Evolutionary conservation across 1,139 yeast genomes (phyloP), one percentile per base, ranked within the genome.

Genomic region (Protomyces lactucae-debilis): DNA sequence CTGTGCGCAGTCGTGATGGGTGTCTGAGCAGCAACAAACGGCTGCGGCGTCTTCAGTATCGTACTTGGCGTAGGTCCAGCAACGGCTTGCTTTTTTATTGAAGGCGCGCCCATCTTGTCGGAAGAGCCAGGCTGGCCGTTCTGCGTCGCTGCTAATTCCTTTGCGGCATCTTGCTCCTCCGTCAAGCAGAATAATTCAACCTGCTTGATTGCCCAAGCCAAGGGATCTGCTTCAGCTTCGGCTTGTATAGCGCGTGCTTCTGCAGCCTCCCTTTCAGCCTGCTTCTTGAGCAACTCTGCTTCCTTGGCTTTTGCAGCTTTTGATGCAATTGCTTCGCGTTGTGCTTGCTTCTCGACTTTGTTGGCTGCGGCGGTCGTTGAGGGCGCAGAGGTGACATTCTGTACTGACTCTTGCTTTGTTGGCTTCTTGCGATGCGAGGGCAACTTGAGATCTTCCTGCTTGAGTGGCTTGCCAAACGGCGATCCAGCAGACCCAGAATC

Each of bases 181-280:
- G 54, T 18, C 35, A 18, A 10, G 52, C 52, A 52, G 21, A 52
- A 59, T n/a, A 51, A 32, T 12, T 39, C 52, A 23, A 59, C 57
- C 45, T 59, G 63, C 45, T 59, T 59, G 40, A 59, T 40, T 5
- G 55, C 63, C 63, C 63, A 59, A 3, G 63, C 63, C 36, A 59
- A 32, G 3, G 63, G 63, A 59, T 59, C 63, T 28, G 63, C 63
- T 48, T 59, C 63, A 3, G 63, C 63, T 32, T 59, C 63, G 10
- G 53, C 54, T 51, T 52, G 28, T 32, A 59, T 35, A 2, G 63
- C 56, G 14, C 37, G 57, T 6, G 63, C 57, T 18, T 59, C 57
- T 2, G 63, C 63, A 3, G 63, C 63, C 3, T 40, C 53, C 53
- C 43, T 40, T 40, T 55, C 63, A 12, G 43, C 39, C 28, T 59